Evolutionary conservation across 306 rosid species (phyloP).

Genomic region (Potentilla sterilis): DNA sequence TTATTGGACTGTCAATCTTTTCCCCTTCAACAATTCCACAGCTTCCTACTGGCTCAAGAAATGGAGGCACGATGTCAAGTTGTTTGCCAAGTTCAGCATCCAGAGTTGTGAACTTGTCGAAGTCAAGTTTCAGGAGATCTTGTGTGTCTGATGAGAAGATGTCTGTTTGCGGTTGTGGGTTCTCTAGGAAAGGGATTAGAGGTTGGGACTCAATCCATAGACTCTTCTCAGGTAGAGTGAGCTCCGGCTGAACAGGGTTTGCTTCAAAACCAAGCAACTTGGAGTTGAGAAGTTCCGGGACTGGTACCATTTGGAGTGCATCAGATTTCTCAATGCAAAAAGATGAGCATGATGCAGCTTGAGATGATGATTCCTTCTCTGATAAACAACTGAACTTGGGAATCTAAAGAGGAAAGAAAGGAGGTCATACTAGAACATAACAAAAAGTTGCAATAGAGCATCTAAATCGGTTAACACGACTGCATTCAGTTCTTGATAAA

Average conservation of each 20-base stretch:
- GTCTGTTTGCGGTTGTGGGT: slow-evolving; percentile 38
- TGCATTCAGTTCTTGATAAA: background rate
- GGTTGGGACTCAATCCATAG: slow-evolving; percentile 28
- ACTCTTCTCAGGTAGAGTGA: slow-evolving; percentile 29
- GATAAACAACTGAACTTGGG: slow-evolving; percentile 53
- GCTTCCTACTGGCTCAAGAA: slow-evolving; percentile 43
- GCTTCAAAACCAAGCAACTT: slow-evolving; percentile 28
- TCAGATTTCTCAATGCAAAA: slow-evolving; percentile 35
- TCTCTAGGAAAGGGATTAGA: slow-evolving; percentile 34
- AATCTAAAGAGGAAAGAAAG: slow-evolving; percentile 33
- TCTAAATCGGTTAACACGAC: background rate
- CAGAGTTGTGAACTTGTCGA: slow-evolving; percentile 39
- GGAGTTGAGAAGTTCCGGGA: slow-evolving; percentile 52
- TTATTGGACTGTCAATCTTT: slow-evolving; percentile 19
- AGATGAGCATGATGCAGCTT: slow-evolving; percentile 35
- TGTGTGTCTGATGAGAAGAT: slow-evolving; percentile 47
- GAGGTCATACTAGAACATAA: background rate
- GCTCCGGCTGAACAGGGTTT: slow-evolving; percentile 35
- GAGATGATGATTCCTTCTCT: slow-evolving; percentile 60
- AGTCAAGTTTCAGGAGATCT: slow-evolving; percentile 37
- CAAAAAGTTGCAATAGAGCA: background rate
- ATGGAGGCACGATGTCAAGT: slow-evolving; percentile 34
- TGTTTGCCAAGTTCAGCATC: slow-evolving; percentile 43
- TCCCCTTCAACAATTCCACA: slow-evolving; percentile 36
- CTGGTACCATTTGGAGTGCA: slow-evolving; percentile 48